Conservation (phyloP, 495 filamentous ascomycete genomes). For the Neurospora sp. region DNA sequence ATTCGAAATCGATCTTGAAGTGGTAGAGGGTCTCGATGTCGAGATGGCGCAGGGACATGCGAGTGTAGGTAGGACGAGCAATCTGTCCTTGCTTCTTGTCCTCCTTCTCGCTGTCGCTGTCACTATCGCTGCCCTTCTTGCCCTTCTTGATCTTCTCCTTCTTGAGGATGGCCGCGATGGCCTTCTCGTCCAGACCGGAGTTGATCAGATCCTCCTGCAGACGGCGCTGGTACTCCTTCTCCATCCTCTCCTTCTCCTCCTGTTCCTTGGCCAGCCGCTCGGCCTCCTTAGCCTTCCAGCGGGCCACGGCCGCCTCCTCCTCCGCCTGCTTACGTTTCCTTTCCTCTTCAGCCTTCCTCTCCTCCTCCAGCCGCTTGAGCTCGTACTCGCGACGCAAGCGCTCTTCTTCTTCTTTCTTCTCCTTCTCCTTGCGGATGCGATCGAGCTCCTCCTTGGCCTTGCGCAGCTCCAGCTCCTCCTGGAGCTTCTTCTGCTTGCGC, state of each 20-base stretch:
- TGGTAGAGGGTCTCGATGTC: conserved; percentile 43
- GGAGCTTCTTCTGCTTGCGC: conserved; percentile 28
- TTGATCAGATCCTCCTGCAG: conserved; percentile 39
- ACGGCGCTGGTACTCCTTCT: conserved; percentile 41
- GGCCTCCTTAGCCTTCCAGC: conserved; percentile 44
- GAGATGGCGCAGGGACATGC: conserved; percentile 45
- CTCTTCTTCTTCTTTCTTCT: conserved; percentile 34
- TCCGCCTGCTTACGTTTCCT: conserved; percentile 37
- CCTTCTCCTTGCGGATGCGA: conserved; percentile 30
- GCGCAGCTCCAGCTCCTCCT: conserved; percentile 34
- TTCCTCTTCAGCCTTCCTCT: conserved; percentile 37
- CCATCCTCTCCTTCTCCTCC: conserved; percentile 34
- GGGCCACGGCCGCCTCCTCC: conserved; percentile 46
- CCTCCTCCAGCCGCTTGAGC: conserved; percentile 48
- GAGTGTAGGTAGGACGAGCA: conserved; percentile 42
- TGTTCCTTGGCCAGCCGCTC: conserved; percentile 37
- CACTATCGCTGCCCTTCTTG: conserved; percentile 19
- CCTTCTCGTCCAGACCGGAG: conserved; percentile 40
- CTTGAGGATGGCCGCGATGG: conserved; percentile 42
- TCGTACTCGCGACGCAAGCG: conserved; percentile 41
- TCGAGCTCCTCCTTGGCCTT: conserved; percentile 37
- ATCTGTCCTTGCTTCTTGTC: conserved; percentile 5
- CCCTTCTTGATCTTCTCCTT: conserved; percentile 37
- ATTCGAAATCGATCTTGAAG: conserved; percentile 43
- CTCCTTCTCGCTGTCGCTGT: conserved; percentile 14